Evolutionary conservation across 352 stramenopile genomes (phyloP).

Genomic region (Globisporangium orthogonon): DNA sequence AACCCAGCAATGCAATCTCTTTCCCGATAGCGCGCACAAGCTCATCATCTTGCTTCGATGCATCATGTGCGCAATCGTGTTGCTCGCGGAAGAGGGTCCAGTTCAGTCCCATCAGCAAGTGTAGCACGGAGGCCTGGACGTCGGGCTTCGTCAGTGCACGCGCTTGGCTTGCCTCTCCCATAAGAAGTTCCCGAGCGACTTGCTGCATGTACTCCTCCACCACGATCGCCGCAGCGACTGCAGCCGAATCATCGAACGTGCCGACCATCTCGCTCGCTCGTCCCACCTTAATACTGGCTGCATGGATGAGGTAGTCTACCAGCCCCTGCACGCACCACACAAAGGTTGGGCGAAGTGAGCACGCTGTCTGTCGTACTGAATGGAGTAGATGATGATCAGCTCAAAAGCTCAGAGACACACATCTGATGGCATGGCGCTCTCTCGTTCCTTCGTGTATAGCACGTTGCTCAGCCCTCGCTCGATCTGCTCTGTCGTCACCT

Average conservation of each 20-base stretch:
- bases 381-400: too few relatives aligned
- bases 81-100: constrained; percentile 18
- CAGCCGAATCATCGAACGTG: constrained; percentile 71
- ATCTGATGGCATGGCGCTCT: constrained; percentile 37
- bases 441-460: constrained; percentile 31
- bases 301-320: constrained; percentile 68
- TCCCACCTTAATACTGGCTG: constrained; percentile 53
- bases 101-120: constrained; percentile 54
- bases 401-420: constrained; percentile 17
- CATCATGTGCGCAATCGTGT: background rate
- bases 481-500: constrained; percentile 15
- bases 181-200: constrained; percentile 29
- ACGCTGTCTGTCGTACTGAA: too few relatives aligned
- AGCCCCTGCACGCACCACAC: constrained; percentile 31
- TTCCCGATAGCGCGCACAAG: constrained; percentile 7
- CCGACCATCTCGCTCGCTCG: constrained; percentile 67
- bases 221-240: constrained; percentile 59
- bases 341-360: background rate
- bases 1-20: constrained; percentile 1
- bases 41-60: background rate
- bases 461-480: constrained; percentile 40
- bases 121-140: constrained; percentile 33
- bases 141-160: constrained; percentile 15
- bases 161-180: background rate
- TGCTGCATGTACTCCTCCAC: constrained; percentile 75